A percentile compares a stretch with the other conserved stretches of the same genome.
phyloP scores from a whole-genome alignment of 176 grass and related monocot species.

The Panicum miliaceum region DNA sequence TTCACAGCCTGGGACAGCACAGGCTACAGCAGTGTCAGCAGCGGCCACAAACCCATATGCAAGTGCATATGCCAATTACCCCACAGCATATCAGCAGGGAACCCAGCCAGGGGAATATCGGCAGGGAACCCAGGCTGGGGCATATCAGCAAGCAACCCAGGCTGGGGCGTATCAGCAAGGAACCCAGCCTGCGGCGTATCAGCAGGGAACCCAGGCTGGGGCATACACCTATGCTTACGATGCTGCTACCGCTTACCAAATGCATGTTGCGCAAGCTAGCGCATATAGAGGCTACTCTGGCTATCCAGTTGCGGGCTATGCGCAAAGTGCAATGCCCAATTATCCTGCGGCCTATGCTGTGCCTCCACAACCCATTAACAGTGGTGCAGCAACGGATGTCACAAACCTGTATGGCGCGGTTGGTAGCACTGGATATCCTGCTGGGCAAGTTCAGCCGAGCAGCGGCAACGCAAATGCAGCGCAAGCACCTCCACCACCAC shows the following conservation, averaged over 20 bases:
- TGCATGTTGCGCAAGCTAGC: slow-evolving; percentile 35
- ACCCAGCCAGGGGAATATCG: slow-evolving; percentile 26
- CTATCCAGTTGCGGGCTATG: slow-evolving; percentile 56
- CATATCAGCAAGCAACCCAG: slow-evolving; percentile 44
- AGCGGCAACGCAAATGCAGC: slow-evolving; percentile 26
- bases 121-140: slow-evolving; percentile 35
- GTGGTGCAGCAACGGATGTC: slow-evolving; percentile 26
- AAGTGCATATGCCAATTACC: slow-evolving; percentile 52
- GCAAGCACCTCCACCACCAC: slow-evolving; percentile 21
- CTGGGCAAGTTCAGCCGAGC: slow-evolving; percentile 37
- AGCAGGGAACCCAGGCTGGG: slow-evolving; percentile 44
- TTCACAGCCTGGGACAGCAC: slow-evolving; percentile 48
- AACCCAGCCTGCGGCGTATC: slow-evolving; percentile 5
- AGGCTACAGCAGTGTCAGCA: slow-evolving; percentile 42
- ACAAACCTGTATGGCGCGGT: slow-evolving; percentile 18
- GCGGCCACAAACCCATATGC: slow-evolving; percentile 54
- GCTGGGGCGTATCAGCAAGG: slow-evolving; percentile 38
- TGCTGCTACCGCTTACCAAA: slow-evolving; percentile 44
- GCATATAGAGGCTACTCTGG: slow-evolving; percentile 49
- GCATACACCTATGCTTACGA: slow-evolving; percentile 46
- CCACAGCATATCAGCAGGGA: slow-evolving; percentile 10
- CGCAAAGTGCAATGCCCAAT: slow-evolving; percentile 33
- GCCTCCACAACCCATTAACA: slow-evolving; percentile 41
- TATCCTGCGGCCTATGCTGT: slow-evolving; percentile 51
- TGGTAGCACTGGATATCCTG: slow-evolving; percentile 48